phyloP scores from a whole-genome alignment of 2,329 filamentous ascomycete species.

The Trichoderma semiorbis region DNA sequence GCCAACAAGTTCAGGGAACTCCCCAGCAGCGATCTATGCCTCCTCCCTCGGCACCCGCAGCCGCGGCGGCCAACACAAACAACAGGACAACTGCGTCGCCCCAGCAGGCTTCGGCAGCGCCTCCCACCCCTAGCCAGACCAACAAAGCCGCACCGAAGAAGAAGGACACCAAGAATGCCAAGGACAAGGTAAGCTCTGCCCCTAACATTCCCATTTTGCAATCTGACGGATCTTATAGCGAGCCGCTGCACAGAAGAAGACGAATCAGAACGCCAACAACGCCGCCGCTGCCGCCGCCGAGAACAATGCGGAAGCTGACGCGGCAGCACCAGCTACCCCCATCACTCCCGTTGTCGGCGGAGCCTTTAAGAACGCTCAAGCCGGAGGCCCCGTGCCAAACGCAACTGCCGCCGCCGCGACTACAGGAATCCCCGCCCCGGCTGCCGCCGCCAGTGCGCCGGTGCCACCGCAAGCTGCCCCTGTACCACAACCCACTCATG shows the following conservation, averaged over 20 bases:
- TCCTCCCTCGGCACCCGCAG: constrained; percentile 59
- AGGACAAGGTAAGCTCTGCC: constrained; percentile 53
- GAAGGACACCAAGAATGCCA: constrained; percentile 64
- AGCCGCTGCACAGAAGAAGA: constrained; percentile 61
- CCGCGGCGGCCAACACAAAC: constrained; percentile 46
- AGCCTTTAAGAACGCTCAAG: constrained; percentile 42
- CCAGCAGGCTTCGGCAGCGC: constrained; percentile 62
- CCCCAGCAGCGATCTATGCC: constrained; percentile 72
- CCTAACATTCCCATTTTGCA: constrained; percentile 5
- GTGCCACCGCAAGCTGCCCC: constrained; percentile 40
- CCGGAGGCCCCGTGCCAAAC: constrained; percentile 30
- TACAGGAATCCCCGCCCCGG: constrained; percentile 30
- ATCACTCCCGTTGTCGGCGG: constrained; percentile 55
- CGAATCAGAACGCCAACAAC: constrained; percentile 49
- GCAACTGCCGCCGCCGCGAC: constrained; percentile 27
- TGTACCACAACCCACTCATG: constrained; percentile 45
- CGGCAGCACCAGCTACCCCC: constrained; percentile 60
- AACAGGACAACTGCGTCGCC: constrained; percentile 58
- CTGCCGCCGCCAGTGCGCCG: constrained; percentile 30
- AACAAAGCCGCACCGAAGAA: constrained; percentile 77
- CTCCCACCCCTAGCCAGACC: constrained; percentile 70
- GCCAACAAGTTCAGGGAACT: constrained; percentile 57
- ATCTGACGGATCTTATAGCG: constrained; percentile 33
- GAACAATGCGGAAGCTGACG: constrained; percentile 52
- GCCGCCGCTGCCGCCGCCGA: constrained; percentile 56